A percentile compares a stretch with the other conserved stretches of the same genome.
phyloP scores from a whole-genome alignment of 1,284 basidiomycete genomes.

The Apiotrichum veenhuisii region DNA sequence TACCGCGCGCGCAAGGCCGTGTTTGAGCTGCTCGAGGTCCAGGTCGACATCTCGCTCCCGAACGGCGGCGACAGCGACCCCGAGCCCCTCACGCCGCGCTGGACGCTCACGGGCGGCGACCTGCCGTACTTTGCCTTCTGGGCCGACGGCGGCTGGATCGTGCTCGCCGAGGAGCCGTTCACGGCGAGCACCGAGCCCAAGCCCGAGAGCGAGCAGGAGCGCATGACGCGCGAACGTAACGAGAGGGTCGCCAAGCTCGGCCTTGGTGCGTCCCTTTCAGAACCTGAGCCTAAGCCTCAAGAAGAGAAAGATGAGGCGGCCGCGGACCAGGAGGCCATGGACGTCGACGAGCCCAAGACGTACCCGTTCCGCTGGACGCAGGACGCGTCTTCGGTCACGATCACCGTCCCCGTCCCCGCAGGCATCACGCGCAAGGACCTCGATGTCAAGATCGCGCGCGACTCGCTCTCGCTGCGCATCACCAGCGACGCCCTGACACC shows the following conservation, averaged over 20 bases:
- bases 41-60: constrained; percentile 16
- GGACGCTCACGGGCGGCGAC: constrained; percentile 66
- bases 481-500: constrained; percentile 45
- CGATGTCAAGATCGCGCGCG: constrained; percentile 62
- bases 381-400: constrained; percentile 70
- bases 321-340: constrained; percentile 5
- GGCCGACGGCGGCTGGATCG: constrained; percentile 34
- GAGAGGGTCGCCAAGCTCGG: constrained; percentile 24
- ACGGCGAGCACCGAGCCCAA: neutral
- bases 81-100: constrained; percentile 53
- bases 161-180: constrained; percentile 32
- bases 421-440: constrained; percentile 63
- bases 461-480: constrained; percentile 56
- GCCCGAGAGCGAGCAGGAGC: constrained; percentile 17
- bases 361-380: constrained; percentile 90
- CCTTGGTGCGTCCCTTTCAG: constrained; percentile 28
- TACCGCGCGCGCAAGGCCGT: constrained; percentile 18
- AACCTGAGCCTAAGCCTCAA: constrained; percentile 2
- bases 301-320: neutral
- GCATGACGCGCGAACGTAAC: constrained; percentile 14
- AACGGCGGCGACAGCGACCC: constrained; percentile 27
- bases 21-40: constrained; percentile 40
- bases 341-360: constrained; percentile 7
- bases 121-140: constrained; percentile 57
- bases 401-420: constrained; percentile 75